These are phyloP conservation scores for Rhynchosporium graminicola DNA, from an alignment of 2,329 filamentous ascomycete species.

Conservation along the genomic window DNA sequence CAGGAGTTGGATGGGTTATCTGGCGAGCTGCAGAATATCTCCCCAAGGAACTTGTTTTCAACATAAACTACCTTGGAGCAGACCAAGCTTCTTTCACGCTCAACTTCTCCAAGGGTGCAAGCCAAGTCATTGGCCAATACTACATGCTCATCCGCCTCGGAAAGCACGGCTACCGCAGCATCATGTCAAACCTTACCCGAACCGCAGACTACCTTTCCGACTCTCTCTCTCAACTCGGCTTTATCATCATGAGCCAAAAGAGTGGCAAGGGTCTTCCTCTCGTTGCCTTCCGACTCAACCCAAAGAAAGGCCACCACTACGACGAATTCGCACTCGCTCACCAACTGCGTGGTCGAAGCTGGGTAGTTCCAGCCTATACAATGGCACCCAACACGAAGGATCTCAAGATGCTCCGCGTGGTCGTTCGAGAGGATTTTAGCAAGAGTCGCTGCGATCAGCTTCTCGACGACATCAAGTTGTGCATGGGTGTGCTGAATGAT, in stretches of 20 bases:
- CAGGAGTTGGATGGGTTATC: conserved; percentile 90
- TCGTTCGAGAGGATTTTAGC: conserved; percentile 90
- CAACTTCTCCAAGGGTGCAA: conserved; percentile 95
- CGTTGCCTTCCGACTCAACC: conserved; percentile 80
- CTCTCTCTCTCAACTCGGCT: conserved; percentile 72
- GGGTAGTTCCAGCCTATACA: conserved; percentile 95
- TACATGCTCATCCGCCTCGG: conserved; percentile 95
- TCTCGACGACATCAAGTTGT: conserved; percentile 76
- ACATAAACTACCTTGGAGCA: conserved; percentile 97
- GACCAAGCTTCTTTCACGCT: conserved; percentile 95
- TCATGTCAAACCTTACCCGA: conserved; percentile 91
- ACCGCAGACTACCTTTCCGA: conserved; percentile 84
- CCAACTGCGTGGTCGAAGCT: conserved; percentile 80
- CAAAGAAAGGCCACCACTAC: conserved; percentile 56
- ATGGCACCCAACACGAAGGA: conserved; percentile 74
- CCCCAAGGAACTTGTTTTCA: conserved; percentile 89
- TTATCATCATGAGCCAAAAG: conserved; percentile 84
- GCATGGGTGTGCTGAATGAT: conserved; percentile 67
- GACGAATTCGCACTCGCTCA: conserved; percentile 82
- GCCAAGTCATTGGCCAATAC: conserved; percentile 94
- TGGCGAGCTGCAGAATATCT: conserved; percentile 84
- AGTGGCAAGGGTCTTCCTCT: conserved; percentile 79
- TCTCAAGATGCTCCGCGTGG: conserved; percentile 88
- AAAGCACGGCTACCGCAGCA: conserved; percentile 85
- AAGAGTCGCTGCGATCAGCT: conserved; percentile 78